phyloP scores from a whole-genome alignment of 768 basidiomycete species.

The Neoboletus brunneissimus region DNA sequence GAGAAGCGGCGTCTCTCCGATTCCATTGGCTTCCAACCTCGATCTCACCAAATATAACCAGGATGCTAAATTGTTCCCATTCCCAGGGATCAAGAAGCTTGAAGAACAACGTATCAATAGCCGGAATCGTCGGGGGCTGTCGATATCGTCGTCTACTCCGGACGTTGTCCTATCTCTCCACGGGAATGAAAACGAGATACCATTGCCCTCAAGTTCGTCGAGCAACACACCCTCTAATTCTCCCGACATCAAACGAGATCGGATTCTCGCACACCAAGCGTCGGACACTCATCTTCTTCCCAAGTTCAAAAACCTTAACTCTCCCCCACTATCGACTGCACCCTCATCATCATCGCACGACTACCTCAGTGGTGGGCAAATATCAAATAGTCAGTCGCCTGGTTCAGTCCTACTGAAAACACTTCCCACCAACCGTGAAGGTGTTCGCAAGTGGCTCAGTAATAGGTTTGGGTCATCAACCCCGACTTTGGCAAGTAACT shows the following conservation, averaged over 20 bases:
- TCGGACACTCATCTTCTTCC: conserved; percentile 65
- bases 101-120: conserved; percentile 63
- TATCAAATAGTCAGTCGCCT: conserved; percentile 32
- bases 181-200: conserved; percentile 42
- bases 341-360: conserved; percentile 53
- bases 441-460: conserved; percentile 78
- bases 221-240: conserved; percentile 49
- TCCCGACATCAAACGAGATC: conserved; percentile 53
- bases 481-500: conserved; percentile 37
- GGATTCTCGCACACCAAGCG: conserved; percentile 62
- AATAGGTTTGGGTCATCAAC: conserved; percentile 51
- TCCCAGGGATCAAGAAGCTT: conserved; percentile 80
- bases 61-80: conserved; percentile 79
- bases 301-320: conserved; percentile 45
- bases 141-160: conserved; percentile 47
- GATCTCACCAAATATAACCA: conserved; percentile 69
- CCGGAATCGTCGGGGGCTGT: conserved; percentile 52
- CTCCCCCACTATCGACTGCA: conserved; percentile 40
- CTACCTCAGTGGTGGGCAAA: conserved; percentile 39
- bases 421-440: conserved; percentile 74
- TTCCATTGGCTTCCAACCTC: conserved; percentile 68
- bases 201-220: conserved; percentile 47
- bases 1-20: conserved; percentile 66
- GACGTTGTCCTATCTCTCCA: conserved; percentile 45
- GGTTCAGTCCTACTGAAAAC: conserved; percentile 36